These are phyloP conservation scores for Lithocarpus polystachyus DNA, from an alignment of 306 rosid species.

Conservation along the genomic window DNA sequence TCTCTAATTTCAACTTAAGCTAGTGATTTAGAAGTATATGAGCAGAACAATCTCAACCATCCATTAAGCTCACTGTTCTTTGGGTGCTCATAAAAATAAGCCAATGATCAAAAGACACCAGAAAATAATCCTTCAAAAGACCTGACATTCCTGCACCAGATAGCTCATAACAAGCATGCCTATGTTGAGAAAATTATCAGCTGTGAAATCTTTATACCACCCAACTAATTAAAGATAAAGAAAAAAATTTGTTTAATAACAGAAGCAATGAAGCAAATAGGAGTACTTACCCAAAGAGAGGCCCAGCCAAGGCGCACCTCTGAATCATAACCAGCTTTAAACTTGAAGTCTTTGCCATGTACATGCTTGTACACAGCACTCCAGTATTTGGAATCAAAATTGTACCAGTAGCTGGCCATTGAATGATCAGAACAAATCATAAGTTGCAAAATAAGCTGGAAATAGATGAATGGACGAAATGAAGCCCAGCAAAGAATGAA, in stretches of 20 bases:
- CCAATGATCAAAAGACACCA: background rate
- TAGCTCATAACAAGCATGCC: background rate
- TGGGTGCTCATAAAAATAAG: background rate
- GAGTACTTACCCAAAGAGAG: slow-evolving; percentile 92
- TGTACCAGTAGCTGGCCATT: slow-evolving; percentile 80
- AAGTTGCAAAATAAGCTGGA: background rate
- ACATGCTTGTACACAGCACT: slow-evolving; percentile 94
- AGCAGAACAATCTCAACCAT: background rate
- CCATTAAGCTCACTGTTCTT: background rate
- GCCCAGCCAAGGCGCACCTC: slow-evolving; percentile 98
- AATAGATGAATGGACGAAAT: background rate
- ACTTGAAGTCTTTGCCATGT: slow-evolving; percentile 77
- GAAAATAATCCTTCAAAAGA: background rate
- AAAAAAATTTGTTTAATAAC: background rate
- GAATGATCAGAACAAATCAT: slow-evolving; percentile 4
- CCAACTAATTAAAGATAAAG: background rate
- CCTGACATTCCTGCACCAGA: background rate
- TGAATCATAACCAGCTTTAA: slow-evolving; percentile 95
- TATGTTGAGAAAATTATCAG: background rate
- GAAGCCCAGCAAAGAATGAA: background rate
- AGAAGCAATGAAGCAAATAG: background rate
- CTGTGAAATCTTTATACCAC: background rate
- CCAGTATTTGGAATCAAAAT: slow-evolving; percentile 84
- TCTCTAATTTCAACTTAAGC: background rate
- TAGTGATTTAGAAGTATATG: background rate